A percentile compares a stretch with the other conserved stretches of the same genome.
These are phyloP conservation scores for Alternaria angustiovoidea DNA, from an alignment of 2,329 filamentous ascomycete species.

Conservation along the genomic window DNA sequence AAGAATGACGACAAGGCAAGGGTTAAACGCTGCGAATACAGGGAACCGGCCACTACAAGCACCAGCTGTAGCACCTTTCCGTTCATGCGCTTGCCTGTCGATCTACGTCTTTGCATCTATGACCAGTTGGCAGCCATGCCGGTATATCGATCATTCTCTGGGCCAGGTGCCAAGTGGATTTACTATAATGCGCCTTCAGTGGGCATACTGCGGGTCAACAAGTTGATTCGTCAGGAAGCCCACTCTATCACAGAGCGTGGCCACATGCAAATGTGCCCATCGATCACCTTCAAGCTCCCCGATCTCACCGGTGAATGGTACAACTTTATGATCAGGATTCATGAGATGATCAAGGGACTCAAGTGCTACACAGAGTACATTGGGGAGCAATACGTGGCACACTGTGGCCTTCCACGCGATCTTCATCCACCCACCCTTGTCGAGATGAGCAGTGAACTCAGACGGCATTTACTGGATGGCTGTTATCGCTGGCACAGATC, in stretches of 20 bases:
- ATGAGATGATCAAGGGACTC: not conserved
- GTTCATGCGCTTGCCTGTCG: not conserved
- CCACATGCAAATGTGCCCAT: not conserved
- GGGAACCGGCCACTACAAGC: too few species aligned
- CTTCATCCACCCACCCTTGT: not conserved
- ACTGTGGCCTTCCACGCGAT: too few species aligned
- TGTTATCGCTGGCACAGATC: too few species aligned
- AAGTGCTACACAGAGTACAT: not conserved
- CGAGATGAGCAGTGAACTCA: too few species aligned
- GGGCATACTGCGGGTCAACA: not conserved
- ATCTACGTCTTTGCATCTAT: not conserved
- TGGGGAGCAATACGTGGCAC: not conserved
- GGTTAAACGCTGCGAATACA: too few species aligned
- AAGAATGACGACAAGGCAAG: too few species aligned
- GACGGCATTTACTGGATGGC: too few species aligned
- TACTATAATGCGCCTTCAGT: not conserved
- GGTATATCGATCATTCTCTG: not conserved
- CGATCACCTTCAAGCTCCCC: not conserved
- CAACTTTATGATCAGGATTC: too few species aligned
- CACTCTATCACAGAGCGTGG: not conserved
- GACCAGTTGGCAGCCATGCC: not conserved
- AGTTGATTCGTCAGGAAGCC: not conserved
- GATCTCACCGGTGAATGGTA: too few species aligned
- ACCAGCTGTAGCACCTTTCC: not conserved
- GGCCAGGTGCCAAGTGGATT: not conserved